These are phyloP conservation scores for Alliaria petiolata DNA, from an alignment of 345 rosid species.

Conservation along the genomic window DNA sequence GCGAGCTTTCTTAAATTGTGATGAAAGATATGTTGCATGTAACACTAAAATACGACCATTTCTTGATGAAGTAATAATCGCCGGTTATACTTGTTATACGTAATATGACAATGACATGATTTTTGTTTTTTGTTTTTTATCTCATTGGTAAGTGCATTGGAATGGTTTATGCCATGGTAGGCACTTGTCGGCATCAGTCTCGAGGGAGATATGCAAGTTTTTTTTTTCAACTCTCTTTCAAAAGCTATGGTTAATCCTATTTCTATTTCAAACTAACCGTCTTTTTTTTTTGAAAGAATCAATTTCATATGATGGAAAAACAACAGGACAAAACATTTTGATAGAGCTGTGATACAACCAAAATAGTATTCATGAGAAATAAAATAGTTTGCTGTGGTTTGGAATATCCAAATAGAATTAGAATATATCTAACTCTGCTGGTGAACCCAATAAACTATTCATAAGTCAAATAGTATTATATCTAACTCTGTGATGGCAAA, in stretches of 20 bases:
- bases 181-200: neutral
- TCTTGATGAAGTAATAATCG: neutral
- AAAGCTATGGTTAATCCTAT: too few relatives aligned
- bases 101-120: neutral
- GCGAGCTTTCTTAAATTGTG: neutral
- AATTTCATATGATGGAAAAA: too few relatives aligned
- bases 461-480: too few relatives aligned
- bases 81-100: neutral
- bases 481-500: too few relatives aligned
- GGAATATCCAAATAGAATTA: neutral
- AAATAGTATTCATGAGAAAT: too few relatives aligned
- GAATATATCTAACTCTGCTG: neutral
- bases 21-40: neutral
- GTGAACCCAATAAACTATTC: neutral
- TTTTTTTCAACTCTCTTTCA: too few relatives aligned
- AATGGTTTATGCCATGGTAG: neutral
- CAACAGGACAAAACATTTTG: too few relatives aligned
- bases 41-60: neutral
- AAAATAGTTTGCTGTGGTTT: too few relatives aligned
- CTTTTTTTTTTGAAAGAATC: too few relatives aligned
- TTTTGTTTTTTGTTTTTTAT: neutral
- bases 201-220: too few relatives aligned
- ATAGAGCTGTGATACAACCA: too few relatives aligned
- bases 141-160: neutral
- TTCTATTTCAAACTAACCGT: too few relatives aligned